A percentile compares a stretch with the other conserved stretches of the same genome.
These are phyloP conservation scores for Aspergillus affinis DNA, from an alignment of 495 filamentous ascomycete genomes.

Conservation along the genomic window DNA sequence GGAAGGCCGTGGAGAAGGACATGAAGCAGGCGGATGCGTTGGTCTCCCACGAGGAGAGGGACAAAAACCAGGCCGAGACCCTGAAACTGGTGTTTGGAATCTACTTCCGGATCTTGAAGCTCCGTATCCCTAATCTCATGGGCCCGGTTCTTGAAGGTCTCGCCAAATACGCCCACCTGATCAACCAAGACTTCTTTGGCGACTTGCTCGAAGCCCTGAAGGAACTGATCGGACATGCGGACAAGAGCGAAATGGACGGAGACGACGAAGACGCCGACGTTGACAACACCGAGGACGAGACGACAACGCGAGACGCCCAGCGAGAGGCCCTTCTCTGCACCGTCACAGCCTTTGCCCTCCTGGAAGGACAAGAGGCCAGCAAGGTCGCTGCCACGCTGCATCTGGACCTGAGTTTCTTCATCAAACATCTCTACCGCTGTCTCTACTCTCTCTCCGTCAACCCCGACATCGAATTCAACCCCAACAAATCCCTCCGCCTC, in stretches of 20 bases:
- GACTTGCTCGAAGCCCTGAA: constrained; percentile 92
- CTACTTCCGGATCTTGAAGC: constrained; percentile 92
- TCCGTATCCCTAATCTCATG: constrained; percentile 74
- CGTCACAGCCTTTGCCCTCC: constrained; percentile 89
- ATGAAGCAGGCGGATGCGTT: constrained; percentile 89
- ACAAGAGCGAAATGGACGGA: constrained; percentile 49
- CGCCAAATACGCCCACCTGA: constrained; percentile 88
- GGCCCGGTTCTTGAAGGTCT: constrained; percentile 90
- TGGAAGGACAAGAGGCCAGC: constrained; percentile 79
- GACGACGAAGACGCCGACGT: constrained; percentile 44
- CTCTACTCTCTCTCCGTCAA: constrained; percentile 75
- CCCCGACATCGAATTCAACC: constrained; percentile 80
- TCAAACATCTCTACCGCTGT: constrained; percentile 83
- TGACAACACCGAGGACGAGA: constrained; percentile 38
- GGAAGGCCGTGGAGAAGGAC: constrained; percentile 85
- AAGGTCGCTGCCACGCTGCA: constrained; percentile 66
- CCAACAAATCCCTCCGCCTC: constrained; percentile 73
- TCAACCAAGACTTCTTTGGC: constrained; percentile 98
- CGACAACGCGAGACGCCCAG: constrained; percentile 59
- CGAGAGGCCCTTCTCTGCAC: constrained; percentile 92
- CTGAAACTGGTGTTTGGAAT: constrained; percentile 92
- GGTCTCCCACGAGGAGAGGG: constrained; percentile 87
- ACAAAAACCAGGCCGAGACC: constrained; percentile 89
- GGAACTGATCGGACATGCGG: constrained; percentile 76
- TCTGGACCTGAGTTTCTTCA: constrained; percentile 93